Evolutionary conservation across 2,329 filamentous ascomycete genomes (phyloP), one percentile per base, ranked within the genome.

Genomic region (Aspergillus caelatus): DNA sequence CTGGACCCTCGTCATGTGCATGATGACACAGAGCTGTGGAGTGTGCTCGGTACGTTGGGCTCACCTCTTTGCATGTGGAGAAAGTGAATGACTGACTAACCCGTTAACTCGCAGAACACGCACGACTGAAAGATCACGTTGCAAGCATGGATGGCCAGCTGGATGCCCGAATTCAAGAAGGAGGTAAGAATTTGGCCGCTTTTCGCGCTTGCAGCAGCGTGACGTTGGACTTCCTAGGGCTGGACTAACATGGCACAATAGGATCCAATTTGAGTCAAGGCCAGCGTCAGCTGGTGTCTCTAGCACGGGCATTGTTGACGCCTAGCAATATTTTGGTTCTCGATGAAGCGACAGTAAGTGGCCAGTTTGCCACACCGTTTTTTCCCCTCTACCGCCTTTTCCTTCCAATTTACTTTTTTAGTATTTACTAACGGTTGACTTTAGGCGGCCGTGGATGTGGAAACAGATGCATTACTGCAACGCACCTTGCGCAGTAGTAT

Each of bases 1-100:
- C 86, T 98, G 45, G 95, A 99, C 76, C 96, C 96, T 28, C 92
- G 91, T 32, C 92, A 97, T 76, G 92, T 96, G 60, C 94, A 97
- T 74, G 94, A 97, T 78, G 96, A 99, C 78, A 97, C 94, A 6
- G 95, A 98, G 76, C 84, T 99, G 39, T 99, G 95, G 95, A 96
- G 91, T 75, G 94, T 96, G 65, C 84, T 97, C 66, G 92, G 92
- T 94, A 85, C 79, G 90, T 85, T 70, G 69, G 36, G 53, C 54
- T 60, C 39, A 26, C 21, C 41, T 43, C 56, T 54, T 57, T 67
- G 58, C 59, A 54, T 57, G 62, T 66, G 46, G 63, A 63, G 68
- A 68, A 41, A 53, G 67, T 62, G 48, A 55, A 39, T 46, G 57
- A 65, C 65, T 62, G 71, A 81, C 85, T 80, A 82, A 79, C 70